Evolutionary conservation across 306 rosid species (phyloP), one percentile per base, ranked within the genome.

Genomic region (barrel medic (Medicago truncatula)): DNA sequence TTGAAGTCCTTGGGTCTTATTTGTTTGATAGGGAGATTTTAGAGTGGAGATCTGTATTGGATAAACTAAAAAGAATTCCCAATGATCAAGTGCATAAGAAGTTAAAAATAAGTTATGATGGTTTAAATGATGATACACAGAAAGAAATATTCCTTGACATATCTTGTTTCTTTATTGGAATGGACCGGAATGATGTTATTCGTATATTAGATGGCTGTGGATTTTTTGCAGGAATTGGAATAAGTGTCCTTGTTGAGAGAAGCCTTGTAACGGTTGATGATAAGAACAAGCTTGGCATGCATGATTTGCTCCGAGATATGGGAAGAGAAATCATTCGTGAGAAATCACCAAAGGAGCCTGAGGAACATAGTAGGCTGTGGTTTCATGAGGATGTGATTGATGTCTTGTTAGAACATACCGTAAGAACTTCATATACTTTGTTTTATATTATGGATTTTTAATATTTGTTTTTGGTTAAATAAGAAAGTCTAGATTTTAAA

Each of bases 61-160:
- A 65, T 53, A 40, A 65, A 65, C 71, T 65, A 10, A 65, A 65
- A 41, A 9, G 8, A 39, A 65, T 65, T 65, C 71, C 71, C 52
- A 65, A 65, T 65, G 31, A 40, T 40, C 31, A 65, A 65, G 71
- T 65, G 18, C 52, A 39, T 6, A 11, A 41, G 8, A 65, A 40
- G 16, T 11, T 40, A 18, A 65, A 39, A 65, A 65, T 65, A 65
- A 65, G 71, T 5, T 65, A 39, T 11, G 53, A 65, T 65, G 52
- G 71, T 40, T 65, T 65, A 65, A 65, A 40, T 65, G 50, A 65
- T 65, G 34, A 65, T 17, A 40, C 16, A 1, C 34, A 17, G 71
- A 65, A 41, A 65, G n/a, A 17, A 6, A 65, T 65, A 40, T 65
- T 65, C 36, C 71, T 65, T 65, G 71, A 65, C 52, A 65, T 65